Base-by-base conservation (phyloP, 2,329 filamentous ascomycete genomes). In the Dactylellina leptospora region DNA sequence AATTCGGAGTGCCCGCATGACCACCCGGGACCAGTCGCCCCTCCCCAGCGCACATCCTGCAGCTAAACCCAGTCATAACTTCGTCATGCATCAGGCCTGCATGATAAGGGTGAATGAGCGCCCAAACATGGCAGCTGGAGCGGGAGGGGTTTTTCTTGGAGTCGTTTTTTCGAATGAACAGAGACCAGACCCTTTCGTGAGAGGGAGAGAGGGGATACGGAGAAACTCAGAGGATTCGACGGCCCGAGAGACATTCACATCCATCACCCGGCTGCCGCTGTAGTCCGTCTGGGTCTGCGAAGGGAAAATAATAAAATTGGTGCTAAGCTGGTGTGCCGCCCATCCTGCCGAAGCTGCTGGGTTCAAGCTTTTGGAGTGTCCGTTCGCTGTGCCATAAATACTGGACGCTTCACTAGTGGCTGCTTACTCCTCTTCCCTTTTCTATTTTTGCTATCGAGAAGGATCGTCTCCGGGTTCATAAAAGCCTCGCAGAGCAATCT, bases 51-150 rank as follows among this genome's bases (percentile, higher is more conserved):
- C 58, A 36, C 50, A 62, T 56, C 66, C 66, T 71, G 66, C 66
- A 63, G 44, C 51, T 54, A 20, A 63, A 63, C 66, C 58, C 50
- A 59, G 66, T 71, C 66, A 71, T 62, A 63, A 11, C 51, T 71
- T 71, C 66, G 66, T 71, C 66, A 71, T 71, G 66, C 66, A 62
- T 53, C 44, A 62, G 30, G 27, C 66, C 58, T 63, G 66, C 66
- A 71, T 71, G 58, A 62, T 62, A 53, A 47, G 38, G 47, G 45
- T 38, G 56, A 70, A 28, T 56, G 51, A 66, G 61, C 42, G 58
- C 58, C 54, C 50, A 20, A 10, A 70, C 55, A 42, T 40, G 48
- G 61, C 36, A 56, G 61, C 44, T 45, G 38, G 51, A 28, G 48
- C 45, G 9, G 33, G 9, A 10, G 33, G 33, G 33, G 3, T 38